Percentiles rank a stretch among this genome's conserved stretches.
Conservation (phyloP, 2,329 filamentous ascomycete genomes). For the Endoconidiophora polonica region DNA sequence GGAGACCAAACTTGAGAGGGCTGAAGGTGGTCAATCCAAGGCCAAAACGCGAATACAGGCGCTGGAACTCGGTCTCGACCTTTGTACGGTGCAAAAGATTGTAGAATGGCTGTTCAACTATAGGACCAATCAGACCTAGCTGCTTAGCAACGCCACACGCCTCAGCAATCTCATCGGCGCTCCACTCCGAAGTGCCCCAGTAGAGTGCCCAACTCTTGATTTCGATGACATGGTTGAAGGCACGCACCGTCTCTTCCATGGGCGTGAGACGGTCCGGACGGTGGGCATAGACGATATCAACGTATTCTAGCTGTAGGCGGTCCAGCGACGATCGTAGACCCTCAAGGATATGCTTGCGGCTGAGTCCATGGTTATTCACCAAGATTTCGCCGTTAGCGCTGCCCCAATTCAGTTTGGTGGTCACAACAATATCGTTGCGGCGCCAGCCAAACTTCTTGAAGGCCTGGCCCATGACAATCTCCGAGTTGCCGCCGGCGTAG, state of each 20-base stretch:
- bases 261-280: slow-evolving; percentile 50
- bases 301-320: slow-evolving; percentile 40
- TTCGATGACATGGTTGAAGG: slow-evolving; percentile 41
- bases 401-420: slow-evolving; percentile 53
- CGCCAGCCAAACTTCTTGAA: slow-evolving; percentile 45
- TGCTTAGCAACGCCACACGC: slow-evolving; percentile 38
- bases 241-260: slow-evolving; percentile 54
- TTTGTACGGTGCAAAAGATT: slow-evolving; percentile 45
- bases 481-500: slow-evolving; percentile 43
- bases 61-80: slow-evolving; percentile 46
- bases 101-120: slow-evolving; percentile 53
- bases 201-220: slow-evolving; percentile 47
- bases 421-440: slow-evolving; percentile 42
- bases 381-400: slow-evolving; percentile 40
- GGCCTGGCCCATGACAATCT: slow-evolving; percentile 44
- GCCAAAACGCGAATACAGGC: slow-evolving; percentile 40
- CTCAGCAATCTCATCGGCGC: slow-evolving; percentile 45
- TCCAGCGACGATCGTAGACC: slow-evolving; percentile 42
- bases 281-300: slow-evolving; percentile 54
- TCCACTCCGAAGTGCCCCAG: slow-evolving; percentile 58
- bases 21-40: slow-evolving; percentile 45
- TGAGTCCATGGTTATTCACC: slow-evolving; percentile 51
- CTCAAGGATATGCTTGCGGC: slow-evolving; percentile 53
- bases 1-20: slow-evolving; percentile 39
- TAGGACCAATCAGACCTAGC: slow-evolving; percentile 42